Evolutionary conservation across 2,329 filamentous ascomycete genomes (phyloP).

Genomic region (Epichloe brachyelytri): DNA sequence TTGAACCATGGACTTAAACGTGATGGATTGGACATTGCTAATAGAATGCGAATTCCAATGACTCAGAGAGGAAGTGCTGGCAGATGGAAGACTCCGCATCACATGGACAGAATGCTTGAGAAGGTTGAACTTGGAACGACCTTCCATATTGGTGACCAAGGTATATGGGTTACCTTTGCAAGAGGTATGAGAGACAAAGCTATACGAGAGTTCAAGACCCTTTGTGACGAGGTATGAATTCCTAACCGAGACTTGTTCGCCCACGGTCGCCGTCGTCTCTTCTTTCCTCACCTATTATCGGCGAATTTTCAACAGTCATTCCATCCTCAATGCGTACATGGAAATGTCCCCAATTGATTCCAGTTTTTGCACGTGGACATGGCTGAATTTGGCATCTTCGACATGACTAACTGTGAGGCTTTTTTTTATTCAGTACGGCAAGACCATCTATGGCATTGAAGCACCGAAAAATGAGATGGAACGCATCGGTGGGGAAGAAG

Average conservation of each 20-base stretch:
- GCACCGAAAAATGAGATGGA: constrained; percentile 21
- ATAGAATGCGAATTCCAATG: constrained; percentile 10
- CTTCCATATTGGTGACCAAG: constrained; percentile 55
- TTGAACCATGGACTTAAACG: neutral
- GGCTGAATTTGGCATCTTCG: neutral
- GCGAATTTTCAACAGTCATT: neutral
- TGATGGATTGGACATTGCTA: neutral
- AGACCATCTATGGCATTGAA: constrained; percentile 44
- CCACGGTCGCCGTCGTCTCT: neutral
- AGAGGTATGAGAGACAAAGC: constrained; percentile 59
- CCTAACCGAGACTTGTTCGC: neutral
- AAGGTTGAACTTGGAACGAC: constrained; percentile 28
- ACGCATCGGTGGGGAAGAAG: constrained; percentile 28
- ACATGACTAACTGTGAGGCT: neutral
- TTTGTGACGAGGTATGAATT: constrained; percentile 50
- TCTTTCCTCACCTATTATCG: neutral
- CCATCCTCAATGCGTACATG: neutral
- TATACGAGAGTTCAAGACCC: constrained; percentile 48
- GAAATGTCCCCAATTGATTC: too few relatives aligned
- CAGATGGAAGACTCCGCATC: constrained; percentile 49
- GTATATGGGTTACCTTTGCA: constrained; percentile 69
- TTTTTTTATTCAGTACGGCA: constrained; percentile 41
- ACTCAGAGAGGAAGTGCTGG: constrained; percentile 35
- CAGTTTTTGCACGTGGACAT: neutral
- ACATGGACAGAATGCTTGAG: constrained; percentile 35